Percentiles rank a stretch among this genome's conserved stretches.
phyloP scores from a whole-genome alignment of 768 basidiomycete species.

The Psilocybe cubensis region DNA sequence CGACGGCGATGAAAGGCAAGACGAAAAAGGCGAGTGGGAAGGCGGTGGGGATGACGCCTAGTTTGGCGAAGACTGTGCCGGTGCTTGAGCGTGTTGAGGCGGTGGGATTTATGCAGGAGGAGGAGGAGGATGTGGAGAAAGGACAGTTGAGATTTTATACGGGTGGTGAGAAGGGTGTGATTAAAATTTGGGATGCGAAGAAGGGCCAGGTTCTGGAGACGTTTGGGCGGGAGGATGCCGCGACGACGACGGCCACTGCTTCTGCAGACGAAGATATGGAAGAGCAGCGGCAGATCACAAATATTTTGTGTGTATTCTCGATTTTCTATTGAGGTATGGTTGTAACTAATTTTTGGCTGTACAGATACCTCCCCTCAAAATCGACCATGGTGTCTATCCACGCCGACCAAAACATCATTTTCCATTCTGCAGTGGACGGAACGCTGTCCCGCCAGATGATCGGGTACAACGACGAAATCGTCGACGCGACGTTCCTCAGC shows the following conservation, averaged over 20 bases:
- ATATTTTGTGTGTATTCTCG: constrained; percentile 71
- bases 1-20: too few species aligned
- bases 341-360: constrained; percentile 17
- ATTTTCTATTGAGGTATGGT: constrained; percentile 1
- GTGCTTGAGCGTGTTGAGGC: constrained; percentile 87
- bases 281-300: constrained; percentile 83
- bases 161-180: constrained; percentile 86
- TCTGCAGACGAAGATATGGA: constrained; percentile 57
- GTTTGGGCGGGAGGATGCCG: constrained; percentile 53
- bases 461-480: constrained; percentile 98
- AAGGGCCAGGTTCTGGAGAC: constrained; percentile 66
- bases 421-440: constrained; percentile 76
- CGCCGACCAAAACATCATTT: constrained; percentile 96
- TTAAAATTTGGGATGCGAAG: constrained; percentile 85
- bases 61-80: constrained; percentile 78
- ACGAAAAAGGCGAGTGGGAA: constrained; percentile 55
- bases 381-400: constrained; percentile 82
- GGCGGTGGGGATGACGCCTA: constrained; percentile 51
- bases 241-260: too few species aligned
- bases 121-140: constrained; percentile 44
- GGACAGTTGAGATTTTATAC: constrained; percentile 81
- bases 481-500: constrained; percentile 83
- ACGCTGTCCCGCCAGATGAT: constrained; percentile 80
- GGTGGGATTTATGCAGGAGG: constrained; percentile 70
- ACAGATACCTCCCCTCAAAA: constrained; percentile 68